phyloP scores from a whole-genome alignment of 2,329 filamentous ascomycete genomes.

The Macroventuria anomochaeta region DNA sequence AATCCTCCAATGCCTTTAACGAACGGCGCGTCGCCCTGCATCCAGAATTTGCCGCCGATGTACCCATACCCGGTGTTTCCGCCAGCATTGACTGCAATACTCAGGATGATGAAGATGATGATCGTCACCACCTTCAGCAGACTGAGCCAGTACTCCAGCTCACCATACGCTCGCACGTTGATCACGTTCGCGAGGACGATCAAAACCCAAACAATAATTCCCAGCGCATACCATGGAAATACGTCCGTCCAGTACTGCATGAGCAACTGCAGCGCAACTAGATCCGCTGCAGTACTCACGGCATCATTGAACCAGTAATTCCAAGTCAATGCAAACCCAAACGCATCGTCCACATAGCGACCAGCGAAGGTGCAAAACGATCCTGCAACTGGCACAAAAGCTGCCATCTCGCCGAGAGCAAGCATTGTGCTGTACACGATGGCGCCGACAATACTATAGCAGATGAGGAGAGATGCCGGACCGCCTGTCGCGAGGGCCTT shows the following conservation, averaged over 20 bases:
- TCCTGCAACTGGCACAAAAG: constrained; percentile 46
- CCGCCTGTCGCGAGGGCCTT: constrained; percentile 58
- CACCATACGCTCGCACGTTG: constrained; percentile 46
- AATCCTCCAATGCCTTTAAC: constrained; percentile 54
- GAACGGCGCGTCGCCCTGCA: constrained; percentile 62
- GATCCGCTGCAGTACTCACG: constrained; percentile 44
- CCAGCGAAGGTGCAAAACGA: constrained; percentile 40
- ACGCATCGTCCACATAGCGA: constrained; percentile 68
- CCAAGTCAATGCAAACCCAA: constrained; percentile 41
- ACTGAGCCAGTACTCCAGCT: constrained; percentile 46
- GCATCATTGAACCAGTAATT: constrained; percentile 45
- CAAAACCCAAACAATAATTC: constrained; percentile 42
- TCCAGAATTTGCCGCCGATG: constrained; percentile 71
- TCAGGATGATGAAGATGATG: constrained; percentile 45
- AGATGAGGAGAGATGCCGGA: constrained; percentile 42
- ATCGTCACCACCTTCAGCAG: constrained; percentile 45
- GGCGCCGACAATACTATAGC: constrained; percentile 45
- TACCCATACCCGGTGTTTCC: constrained; percentile 32
- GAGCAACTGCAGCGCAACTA: constrained; percentile 44
- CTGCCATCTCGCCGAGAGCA: constrained; percentile 48
- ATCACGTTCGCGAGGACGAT: constrained; percentile 47
- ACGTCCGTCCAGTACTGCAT: constrained; percentile 47
- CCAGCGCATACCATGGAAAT: constrained; percentile 41
- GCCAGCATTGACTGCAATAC: constrained; percentile 39
- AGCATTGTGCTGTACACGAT: constrained; percentile 47